Evolutionary conservation across 1,284 basidiomycete genomes (phyloP).

Genomic region (Trichosporon coremiiforme): DNA sequence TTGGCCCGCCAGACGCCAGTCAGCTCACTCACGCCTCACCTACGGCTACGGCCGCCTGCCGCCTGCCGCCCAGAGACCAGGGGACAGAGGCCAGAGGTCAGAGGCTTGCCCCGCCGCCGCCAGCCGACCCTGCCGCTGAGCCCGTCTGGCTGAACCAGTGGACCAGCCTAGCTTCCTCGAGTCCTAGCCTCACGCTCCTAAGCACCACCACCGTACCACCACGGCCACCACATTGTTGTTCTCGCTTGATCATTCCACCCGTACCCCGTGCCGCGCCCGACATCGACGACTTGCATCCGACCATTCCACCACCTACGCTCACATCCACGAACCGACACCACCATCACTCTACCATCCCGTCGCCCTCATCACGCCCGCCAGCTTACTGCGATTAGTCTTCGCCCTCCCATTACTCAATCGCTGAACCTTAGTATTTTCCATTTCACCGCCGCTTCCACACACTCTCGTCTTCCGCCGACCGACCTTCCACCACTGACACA

Average conservation of each 20-base stretch:
- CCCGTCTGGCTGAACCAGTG: constrained; percentile 2
- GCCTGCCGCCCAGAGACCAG: too few relatives aligned
- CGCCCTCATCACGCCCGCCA: constrained; percentile 14
- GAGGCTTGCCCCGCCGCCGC: background rate
- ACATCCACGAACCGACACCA: background rate
- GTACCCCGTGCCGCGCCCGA: background rate
- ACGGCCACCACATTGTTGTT: constrained; percentile 3
- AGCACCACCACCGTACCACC: background rate
- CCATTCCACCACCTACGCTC: background rate
- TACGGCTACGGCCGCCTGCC: too few relatives aligned
- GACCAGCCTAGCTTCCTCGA: background rate
- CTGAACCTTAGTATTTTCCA: constrained; percentile 12
- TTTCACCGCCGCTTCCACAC: constrained; percentile 16
- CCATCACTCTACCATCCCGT: background rate
- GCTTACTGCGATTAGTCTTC: background rate
- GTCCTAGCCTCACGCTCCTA: background rate
- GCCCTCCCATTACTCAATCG: constrained; percentile 14
- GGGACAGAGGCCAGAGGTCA: too few relatives aligned
- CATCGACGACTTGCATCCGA: background rate
- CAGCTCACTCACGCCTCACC: too few relatives aligned
- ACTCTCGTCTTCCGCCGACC: constrained; percentile 1
- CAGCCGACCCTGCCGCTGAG: background rate
- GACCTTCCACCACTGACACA: background rate
- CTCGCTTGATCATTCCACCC: constrained; percentile 16
- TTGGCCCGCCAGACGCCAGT: too few relatives aligned